These are phyloP conservation scores for Talaromyces sp. DNA, from an alignment of 2,329 filamentous ascomycete genomes.

Conservation along the genomic window DNA sequence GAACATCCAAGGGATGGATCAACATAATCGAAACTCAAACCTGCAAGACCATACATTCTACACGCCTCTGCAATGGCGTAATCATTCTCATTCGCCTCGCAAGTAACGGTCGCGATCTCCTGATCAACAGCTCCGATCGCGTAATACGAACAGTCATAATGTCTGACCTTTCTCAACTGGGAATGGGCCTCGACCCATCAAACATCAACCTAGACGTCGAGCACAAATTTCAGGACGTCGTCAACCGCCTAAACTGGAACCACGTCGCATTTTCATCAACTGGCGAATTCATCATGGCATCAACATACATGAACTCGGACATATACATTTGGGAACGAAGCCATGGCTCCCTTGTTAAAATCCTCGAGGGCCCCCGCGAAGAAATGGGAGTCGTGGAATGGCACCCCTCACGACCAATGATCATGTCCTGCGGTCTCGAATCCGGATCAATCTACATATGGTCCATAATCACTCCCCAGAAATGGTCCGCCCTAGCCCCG, in stretches of 20 bases:
- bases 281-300: slow-evolving; percentile 92
- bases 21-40: slow-evolving; percentile 88
- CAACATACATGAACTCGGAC: slow-evolving; percentile 97
- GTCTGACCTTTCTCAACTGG: slow-evolving; percentile 61
- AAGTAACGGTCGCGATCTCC: slow-evolving; percentile 74
- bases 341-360: slow-evolving; percentile 90
- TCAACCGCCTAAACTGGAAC: slow-evolving; percentile 93
- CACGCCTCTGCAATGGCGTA: slow-evolving; percentile 78
- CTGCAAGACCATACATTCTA: slow-evolving; percentile 79
- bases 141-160: slow-evolving; percentile 90
- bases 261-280: slow-evolving; percentile 92
- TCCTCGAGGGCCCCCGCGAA: slow-evolving; percentile 93
- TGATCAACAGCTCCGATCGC: slow-evolving; percentile 90
- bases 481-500: slow-evolving; percentile 93
- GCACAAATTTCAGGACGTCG: slow-evolving; percentile 97
- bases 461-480: slow-evolving; percentile 90
- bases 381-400: slow-evolving; percentile 96
- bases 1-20: slow-evolving; percentile 91
- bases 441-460: slow-evolving; percentile 92
- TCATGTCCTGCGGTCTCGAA: slow-evolving; percentile 88
- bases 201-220: slow-evolving; percentile 86
- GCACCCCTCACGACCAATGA: slow-evolving; percentile 82
- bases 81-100: slow-evolving; percentile 84
- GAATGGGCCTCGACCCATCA: slow-evolving; percentile 65
- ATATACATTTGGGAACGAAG: slow-evolving; percentile 97